Conservation (phyloP, 192 early-diverging fungal species). For the Phlyctochytrium planicorne region DNA sequence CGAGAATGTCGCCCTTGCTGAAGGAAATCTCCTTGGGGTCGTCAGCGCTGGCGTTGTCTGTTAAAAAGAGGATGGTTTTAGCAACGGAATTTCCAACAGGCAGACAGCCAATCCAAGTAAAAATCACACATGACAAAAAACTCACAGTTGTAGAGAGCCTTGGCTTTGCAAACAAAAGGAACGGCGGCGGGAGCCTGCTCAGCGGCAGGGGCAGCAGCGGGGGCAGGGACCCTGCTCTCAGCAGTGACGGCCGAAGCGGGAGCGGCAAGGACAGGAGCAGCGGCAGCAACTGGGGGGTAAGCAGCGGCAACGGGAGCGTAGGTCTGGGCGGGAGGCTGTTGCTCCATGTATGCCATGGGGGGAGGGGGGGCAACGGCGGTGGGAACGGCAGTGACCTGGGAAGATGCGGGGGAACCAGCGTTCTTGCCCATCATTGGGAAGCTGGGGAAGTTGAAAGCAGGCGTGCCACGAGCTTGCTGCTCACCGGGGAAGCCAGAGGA, state of each 20-base stretch:
- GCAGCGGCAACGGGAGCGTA: too few relatives aligned
- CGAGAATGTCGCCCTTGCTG: conserved; percentile 80
- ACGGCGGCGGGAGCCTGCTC: not conserved
- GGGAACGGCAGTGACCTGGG: not conserved
- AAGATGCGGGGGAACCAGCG: not conserved
- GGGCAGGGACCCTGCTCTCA: too few relatives aligned
- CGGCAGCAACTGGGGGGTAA: too few relatives aligned
- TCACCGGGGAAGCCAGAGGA: too few relatives aligned
- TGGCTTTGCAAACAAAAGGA: conserved; percentile 1
- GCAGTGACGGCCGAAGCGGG: too few relatives aligned
- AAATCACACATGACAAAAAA: not conserved
- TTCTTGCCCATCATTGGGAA: conserved; percentile 15
- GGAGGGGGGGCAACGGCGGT: not conserved
- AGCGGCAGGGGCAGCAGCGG: not conserved
- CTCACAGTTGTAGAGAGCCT: conserved; percentile 4
- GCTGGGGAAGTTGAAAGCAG: conserved; percentile 1
- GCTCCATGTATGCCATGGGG: not conserved
- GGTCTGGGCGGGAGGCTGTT: too few relatives aligned
- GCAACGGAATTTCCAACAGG: not conserved
- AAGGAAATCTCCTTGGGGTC: conserved; percentile 93
- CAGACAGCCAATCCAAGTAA: not conserved
- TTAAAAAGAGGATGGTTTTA: not conserved
- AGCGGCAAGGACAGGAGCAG: too few relatives aligned
- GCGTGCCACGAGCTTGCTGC: not conserved
- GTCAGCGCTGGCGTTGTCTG: conserved; percentile 80